Conservation (phyloP, 2,329 filamentous ascomycete genomes). For the Trichophyton schoenleinii region DNA sequence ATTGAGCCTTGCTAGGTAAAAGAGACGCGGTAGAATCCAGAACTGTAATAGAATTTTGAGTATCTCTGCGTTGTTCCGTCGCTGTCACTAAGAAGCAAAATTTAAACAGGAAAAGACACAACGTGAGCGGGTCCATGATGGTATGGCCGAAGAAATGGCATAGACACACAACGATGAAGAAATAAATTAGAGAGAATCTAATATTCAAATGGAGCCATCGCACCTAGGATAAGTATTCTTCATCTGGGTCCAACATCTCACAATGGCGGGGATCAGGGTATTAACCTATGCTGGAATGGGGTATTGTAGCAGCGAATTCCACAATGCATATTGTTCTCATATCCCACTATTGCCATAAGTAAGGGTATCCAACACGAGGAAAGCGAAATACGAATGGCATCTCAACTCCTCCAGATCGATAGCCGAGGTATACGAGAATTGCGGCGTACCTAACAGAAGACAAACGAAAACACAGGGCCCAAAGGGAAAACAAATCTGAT, state of each 20-base stretch:
- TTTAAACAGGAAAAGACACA: neutral
- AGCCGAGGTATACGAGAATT: neutral
- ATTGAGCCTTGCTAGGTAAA: constrained; percentile 8
- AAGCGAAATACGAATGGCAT: neutral
- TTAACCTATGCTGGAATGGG: neutral
- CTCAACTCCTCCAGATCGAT: neutral
- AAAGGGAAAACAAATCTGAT: neutral
- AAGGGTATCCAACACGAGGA: neutral
- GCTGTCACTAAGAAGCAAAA: neutral
- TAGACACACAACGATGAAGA: neutral
- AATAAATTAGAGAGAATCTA: neutral
- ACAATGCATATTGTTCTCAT: neutral
- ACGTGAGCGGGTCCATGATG: neutral
- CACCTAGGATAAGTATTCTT: neutral
- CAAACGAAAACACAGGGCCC: neutral
- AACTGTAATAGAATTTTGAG: neutral
- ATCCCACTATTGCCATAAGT: neutral
- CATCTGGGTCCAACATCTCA: neutral
- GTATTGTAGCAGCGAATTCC: neutral
- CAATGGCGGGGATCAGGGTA: neutral
- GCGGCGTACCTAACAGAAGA: neutral
- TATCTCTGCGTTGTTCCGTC: neutral
- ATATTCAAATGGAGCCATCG: neutral
- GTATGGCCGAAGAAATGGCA: neutral
- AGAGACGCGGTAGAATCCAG: constrained; percentile 7